A percentile compares a stretch with the other conserved stretches of the same genome.
Evolutionary conservation across 2,329 filamentous ascomycete genomes (phyloP).

Genomic region (Cercospora sp.): DNA sequence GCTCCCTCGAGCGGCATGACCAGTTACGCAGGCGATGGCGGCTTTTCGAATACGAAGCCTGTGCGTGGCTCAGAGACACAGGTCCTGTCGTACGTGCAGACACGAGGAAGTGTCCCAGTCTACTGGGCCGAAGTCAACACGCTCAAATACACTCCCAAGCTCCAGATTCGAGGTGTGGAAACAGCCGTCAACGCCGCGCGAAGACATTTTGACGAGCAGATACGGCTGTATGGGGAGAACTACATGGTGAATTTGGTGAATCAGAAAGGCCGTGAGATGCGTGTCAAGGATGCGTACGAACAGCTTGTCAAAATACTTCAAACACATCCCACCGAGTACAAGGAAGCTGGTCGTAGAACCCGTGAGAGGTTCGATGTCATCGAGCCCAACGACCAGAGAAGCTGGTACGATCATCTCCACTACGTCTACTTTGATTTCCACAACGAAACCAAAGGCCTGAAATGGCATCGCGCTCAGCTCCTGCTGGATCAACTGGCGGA

Average conservation of each 20-base stretch:
- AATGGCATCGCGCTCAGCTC: constrained; percentile 87
- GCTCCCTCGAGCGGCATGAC: constrained; percentile 67
- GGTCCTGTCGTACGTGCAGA: constrained; percentile 92
- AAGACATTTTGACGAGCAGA: constrained; percentile 91
- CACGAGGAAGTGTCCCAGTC: constrained; percentile 89
- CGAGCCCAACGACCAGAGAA: constrained; percentile 60
- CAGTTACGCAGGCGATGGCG: constrained; percentile 75
- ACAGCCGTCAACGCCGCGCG: constrained; percentile 74
- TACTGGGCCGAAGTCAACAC: constrained; percentile 97
- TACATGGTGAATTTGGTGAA: constrained; percentile 98
- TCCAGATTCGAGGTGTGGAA: constrained; percentile 84
- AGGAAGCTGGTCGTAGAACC: constrained; percentile 62
- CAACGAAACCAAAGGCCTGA: constrained; percentile 91
- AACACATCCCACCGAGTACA: constrained; percentile 65
- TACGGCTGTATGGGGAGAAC: constrained; percentile 90
- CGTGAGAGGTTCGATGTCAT: constrained; percentile 80
- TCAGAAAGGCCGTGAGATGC: constrained; percentile 85
- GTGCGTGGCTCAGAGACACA: constrained; percentile 73
- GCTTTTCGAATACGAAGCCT: constrained; percentile 72
- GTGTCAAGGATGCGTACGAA: constrained; percentile 91
- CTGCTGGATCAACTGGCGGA: constrained; percentile 79
- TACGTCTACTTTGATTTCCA: constrained; percentile 99
- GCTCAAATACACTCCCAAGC: constrained; percentile 83
- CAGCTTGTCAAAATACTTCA: constrained; percentile 78
- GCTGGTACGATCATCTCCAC: constrained; percentile 79